Base-by-base conservation (phyloP, 805 yeast species). In the Pichia gijzeniarum region DNA sequence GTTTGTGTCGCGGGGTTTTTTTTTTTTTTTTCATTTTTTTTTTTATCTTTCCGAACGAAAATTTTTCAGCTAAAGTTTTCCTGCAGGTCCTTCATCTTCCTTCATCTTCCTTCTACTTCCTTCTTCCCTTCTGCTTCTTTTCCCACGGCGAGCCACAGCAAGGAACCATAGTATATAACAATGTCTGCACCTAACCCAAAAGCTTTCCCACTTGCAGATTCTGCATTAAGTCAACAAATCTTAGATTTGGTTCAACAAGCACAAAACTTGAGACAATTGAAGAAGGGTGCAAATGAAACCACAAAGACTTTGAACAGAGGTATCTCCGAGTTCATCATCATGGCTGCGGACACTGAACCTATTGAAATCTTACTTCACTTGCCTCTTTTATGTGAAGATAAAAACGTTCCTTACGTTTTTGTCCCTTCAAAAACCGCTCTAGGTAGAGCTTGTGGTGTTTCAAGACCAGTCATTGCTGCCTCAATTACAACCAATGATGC, bases 341-440 rank as follows among this genome's bases (percentile, higher is more conserved):
- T 93, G 97, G 99, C 99, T 57, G 99, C 99, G 61, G 99, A 93
- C 68, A 89, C 99, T 62, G 96, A 90, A 73, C 99, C 99, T 62
- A 90, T 93, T 65, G 99, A 93, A 76, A 91, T 93, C 70, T 82
- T 93, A 65, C 80, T 93, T 71, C 99, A 93, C 69, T 79, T 93
- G 69, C 99, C 99, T 42, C 79, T 93, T 62, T 77, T 93, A 62
- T 93, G 99, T 73, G 99, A 93, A 76, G 99, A 93, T 74, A 93
- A 93, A 80, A 93, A 93, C 77, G 99, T 93, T 57, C 97, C 99
- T 54, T 93, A 93, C 77, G 98, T 93, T 54, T 93, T 93, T 59
- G 98, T 93, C 56, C 97, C 99, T 58, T 89, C 97, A 60, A 91
- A 93, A 79, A 82, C 93, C 64, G 99, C 99, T 53, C 78, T 93